Evolutionary conservation across 345 rosid species (phyloP).

Genomic region (Bruguiera parviflora): DNA sequence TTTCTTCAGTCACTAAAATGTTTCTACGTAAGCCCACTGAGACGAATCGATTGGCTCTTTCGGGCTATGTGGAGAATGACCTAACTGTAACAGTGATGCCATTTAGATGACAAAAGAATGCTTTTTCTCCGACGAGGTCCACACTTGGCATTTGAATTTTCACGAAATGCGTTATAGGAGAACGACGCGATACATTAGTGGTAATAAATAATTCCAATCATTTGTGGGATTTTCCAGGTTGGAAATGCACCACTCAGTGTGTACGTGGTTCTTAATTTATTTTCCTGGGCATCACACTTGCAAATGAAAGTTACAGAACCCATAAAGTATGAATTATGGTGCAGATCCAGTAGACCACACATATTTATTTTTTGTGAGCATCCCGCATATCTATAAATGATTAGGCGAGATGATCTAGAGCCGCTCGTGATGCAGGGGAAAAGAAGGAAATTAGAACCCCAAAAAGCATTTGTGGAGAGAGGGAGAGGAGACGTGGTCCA

Average conservation of each 20-base stretch:
- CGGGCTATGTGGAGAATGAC: conserved; percentile 14
- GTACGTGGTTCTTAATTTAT: too few relatives aligned
- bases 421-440: too few relatives aligned
- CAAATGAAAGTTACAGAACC: too few relatives aligned
- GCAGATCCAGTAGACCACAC: too few relatives aligned
- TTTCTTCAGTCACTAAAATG: not conserved
- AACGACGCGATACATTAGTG: not conserved
- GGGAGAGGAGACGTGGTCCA: too few relatives aligned
- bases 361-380: too few relatives aligned
- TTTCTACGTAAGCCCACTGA: conserved; percentile 18
- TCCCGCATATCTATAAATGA: too few relatives aligned
- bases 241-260: conserved; percentile 18
- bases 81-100: conserved; percentile 13
- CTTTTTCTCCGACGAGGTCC: conserved; percentile 26
- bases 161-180: not conserved
- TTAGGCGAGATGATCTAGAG: too few relatives aligned
- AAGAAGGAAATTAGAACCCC: too few relatives aligned
- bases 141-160: conserved; percentile 1
- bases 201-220: not conserved
- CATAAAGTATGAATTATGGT: too few relatives aligned
- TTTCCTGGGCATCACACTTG: too few relatives aligned
- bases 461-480: too few relatives aligned
- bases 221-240: conserved; percentile 8
- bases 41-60: not conserved
- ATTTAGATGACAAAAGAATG: conserved; percentile 28